phyloP scores from a whole-genome alignment of 306 rosid genomes.

The Sicyos edulis region DNA sequence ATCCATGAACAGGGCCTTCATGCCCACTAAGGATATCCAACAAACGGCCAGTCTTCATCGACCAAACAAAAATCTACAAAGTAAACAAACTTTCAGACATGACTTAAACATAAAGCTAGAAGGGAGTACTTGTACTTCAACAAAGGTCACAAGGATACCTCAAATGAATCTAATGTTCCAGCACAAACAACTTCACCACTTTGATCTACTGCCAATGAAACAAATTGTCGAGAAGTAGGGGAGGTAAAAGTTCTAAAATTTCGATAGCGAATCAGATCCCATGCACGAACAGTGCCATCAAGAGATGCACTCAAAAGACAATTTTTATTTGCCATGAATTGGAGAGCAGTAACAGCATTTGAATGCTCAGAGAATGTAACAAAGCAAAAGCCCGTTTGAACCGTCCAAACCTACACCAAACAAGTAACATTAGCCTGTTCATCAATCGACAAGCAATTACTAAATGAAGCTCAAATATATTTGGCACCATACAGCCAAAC shows the following conservation, averaged over 20 bases:
- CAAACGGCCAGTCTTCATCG: conserved; percentile 79
- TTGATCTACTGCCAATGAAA: conserved; percentile 80
- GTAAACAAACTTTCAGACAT: neutral
- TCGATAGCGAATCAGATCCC: conserved; percentile 85
- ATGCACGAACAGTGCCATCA: conserved; percentile 94
- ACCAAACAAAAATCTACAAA: conserved; percentile 85
- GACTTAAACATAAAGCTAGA: conserved; percentile 12
- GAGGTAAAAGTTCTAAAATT: conserved; percentile 74
- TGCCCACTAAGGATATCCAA: conserved; percentile 88
- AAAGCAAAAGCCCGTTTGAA: conserved; percentile 79
- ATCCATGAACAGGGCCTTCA: conserved; percentile 92
- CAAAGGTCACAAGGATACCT: conserved; percentile 38
- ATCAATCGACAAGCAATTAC: neutral
- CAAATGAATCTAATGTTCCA: conserved; percentile 87
- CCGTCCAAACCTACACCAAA: conserved; percentile 74
- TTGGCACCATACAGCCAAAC: neutral
- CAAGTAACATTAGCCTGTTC: conserved; percentile 22
- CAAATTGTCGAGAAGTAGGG: conserved; percentile 77
- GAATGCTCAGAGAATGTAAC: conserved; percentile 86
- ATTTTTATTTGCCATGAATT: conserved; percentile 68
- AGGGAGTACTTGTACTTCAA: conserved; percentile 15
- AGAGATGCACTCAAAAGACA: conserved; percentile 86
- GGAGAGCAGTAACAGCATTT: conserved; percentile 85
- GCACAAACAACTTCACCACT: conserved; percentile 98
- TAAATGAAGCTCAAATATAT: conserved; percentile 1